phyloP scores from a whole-genome alignment of 108 stramenopile species.

The Cyclotella distinguenda region DNA sequence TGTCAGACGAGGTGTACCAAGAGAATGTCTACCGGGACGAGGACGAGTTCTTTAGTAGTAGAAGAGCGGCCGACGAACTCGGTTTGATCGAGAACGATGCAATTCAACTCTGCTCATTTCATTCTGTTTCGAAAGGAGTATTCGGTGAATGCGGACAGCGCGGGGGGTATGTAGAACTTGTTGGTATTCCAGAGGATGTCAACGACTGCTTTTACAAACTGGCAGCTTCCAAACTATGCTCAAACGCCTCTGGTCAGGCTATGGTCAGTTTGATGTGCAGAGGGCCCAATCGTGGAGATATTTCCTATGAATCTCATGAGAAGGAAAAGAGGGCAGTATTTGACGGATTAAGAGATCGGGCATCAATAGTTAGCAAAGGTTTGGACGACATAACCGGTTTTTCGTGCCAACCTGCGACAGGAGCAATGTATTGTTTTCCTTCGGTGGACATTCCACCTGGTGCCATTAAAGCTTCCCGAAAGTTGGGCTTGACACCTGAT shows the following conservation, averaged over 20 bases:
- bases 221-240: constrained; percentile 84
- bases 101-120: constrained; percentile 92
- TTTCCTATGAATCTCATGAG: constrained; percentile 62
- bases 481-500: constrained; percentile 80
- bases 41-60: constrained; percentile 74
- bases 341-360: constrained; percentile 70
- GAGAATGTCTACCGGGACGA: constrained; percentile 86
- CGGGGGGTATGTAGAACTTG: constrained; percentile 94
- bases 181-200: constrained; percentile 79
- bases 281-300: constrained; percentile 73
- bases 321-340: constrained; percentile 69
- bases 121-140: constrained; percentile 93
- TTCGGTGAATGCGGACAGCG: constrained; percentile 97
- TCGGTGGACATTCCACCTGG: constrained; percentile 74
- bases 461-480: constrained; percentile 76
- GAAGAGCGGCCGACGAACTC: constrained; percentile 76
- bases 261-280: constrained; percentile 93
- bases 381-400: constrained; percentile 91
- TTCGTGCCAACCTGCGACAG: constrained; percentile 87
- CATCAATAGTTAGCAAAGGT: constrained; percentile 72
- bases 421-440: constrained; percentile 98
- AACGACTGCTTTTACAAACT: constrained; percentile 92
- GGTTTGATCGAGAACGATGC: constrained; percentile 62
- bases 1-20: constrained; percentile 98
- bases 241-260: constrained; percentile 87